These are phyloP conservation scores for Russula dissimulans DNA, from an alignment of 768 basidiomycete genomes.

Conservation along the genomic window DNA sequence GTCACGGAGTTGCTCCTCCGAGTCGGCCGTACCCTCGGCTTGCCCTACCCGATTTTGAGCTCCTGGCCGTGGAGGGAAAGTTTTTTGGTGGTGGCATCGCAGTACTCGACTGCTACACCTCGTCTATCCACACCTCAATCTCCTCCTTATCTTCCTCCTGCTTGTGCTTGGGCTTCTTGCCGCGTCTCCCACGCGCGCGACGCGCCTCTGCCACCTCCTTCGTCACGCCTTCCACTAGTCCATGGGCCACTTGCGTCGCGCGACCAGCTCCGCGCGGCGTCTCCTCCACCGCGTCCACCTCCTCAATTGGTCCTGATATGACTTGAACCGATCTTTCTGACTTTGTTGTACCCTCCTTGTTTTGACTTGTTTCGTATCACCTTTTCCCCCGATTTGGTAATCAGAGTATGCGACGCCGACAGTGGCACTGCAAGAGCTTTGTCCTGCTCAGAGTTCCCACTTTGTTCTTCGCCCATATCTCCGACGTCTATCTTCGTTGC, in stretches of 20 bases:
- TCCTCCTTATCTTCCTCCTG: slow-evolving; percentile 68
- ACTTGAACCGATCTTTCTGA: no score
- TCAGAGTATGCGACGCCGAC: background rate
- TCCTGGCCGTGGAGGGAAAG: slow-evolving; percentile 89
- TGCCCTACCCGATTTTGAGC: slow-evolving; percentile 98
- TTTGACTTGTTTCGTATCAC: no score
- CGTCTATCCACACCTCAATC: slow-evolving; percentile 87
- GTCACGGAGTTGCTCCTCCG: slow-evolving; percentile 82
- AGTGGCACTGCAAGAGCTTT: background rate
- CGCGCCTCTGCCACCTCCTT: slow-evolving; percentile 54
- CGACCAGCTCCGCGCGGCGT: slow-evolving; percentile 92
- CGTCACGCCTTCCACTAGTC: slow-evolving; percentile 97
- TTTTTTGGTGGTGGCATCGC: slow-evolving; percentile 92
- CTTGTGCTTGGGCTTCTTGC: slow-evolving; percentile 22
- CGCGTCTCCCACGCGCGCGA: slow-evolving; percentile 30
- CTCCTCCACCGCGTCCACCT: slow-evolving; percentile 94
- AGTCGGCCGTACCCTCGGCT: slow-evolving; percentile 90
- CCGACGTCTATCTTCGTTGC: no score
- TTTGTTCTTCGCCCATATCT: background rate
- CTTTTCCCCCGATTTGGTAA: slow-evolving; percentile 5
- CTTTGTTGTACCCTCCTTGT: no score
- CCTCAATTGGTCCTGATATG: slow-evolving; percentile 38
- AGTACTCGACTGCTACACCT: no score
- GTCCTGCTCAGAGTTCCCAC: background rate
- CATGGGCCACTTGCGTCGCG: slow-evolving; percentile 80